Conservation (phyloP, 2,329 filamentous ascomycete species). For the Bipolaris oryzae region DNA sequence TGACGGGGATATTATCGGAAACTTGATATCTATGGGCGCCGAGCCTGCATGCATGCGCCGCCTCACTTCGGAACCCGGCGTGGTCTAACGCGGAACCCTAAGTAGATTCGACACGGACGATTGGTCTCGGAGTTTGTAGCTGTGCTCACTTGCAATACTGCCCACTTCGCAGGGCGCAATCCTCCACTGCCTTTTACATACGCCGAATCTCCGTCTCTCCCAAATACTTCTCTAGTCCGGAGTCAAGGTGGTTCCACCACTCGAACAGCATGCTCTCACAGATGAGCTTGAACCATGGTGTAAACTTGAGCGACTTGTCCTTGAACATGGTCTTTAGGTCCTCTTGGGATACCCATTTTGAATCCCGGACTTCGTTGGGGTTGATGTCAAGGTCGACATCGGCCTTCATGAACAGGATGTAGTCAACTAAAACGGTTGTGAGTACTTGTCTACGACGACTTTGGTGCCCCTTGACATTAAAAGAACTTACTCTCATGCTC, state of each 20-base stretch:
- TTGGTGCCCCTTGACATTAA: neutral
- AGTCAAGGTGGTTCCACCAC: conserved; percentile 90
- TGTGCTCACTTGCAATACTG: neutral
- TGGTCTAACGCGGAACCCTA: conserved; percentile 18
- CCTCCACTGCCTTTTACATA: conserved; percentile 60
- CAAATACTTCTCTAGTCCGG: conserved; percentile 81
- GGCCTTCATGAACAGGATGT: conserved; percentile 93
- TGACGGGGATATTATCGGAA: conserved; percentile 25
- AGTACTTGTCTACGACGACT: conserved; percentile 18
- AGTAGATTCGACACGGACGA: neutral
- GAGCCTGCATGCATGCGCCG: conserved; percentile 29
- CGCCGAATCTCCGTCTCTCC: conserved; percentile 86
- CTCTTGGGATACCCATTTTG: conserved; percentile 80
- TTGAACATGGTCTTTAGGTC: conserved; percentile 85
- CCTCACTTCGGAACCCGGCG: conserved; percentile 28
- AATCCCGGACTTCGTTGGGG: conserved; percentile 86
- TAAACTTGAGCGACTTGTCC: conserved; percentile 82
- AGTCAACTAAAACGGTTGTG: conserved; percentile 71
- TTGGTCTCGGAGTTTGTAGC: neutral
- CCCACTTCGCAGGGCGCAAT: neutral
- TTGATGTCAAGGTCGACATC: conserved; percentile 84
- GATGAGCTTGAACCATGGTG: conserved; percentile 99
- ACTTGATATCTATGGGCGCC: conserved; percentile 36
- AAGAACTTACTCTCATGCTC: conserved; percentile 86
- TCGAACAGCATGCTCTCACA: conserved; percentile 97